Conservation (phyloP, 1,284 basidiomycete species). For the Rhodotorula sp. region DNA sequence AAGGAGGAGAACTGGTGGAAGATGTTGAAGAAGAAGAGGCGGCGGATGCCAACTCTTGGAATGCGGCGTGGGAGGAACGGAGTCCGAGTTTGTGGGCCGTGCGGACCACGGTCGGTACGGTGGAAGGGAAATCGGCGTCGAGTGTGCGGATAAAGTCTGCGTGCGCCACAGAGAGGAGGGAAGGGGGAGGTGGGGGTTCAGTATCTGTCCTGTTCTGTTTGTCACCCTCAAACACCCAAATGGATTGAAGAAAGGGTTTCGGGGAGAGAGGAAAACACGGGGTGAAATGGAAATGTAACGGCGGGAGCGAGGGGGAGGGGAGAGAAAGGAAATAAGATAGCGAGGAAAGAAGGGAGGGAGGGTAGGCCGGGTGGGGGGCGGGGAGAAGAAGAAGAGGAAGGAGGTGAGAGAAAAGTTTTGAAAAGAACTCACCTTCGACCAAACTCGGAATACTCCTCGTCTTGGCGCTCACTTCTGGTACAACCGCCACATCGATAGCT, state of each 20-base stretch:
- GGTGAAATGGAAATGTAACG: no score
- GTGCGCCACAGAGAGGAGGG: no score
- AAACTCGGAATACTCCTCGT: constrained; percentile 22
- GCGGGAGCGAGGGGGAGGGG: no score
- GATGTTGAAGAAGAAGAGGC: background rate
- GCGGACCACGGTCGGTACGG: constrained; percentile 39
- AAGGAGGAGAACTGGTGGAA: background rate
- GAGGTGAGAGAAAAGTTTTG: background rate
- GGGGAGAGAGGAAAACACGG: no score
- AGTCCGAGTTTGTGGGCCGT: constrained; percentile 41
- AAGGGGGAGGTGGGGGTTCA: no score
- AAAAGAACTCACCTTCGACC: constrained; percentile 16
- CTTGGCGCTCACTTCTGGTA: constrained; percentile 14
- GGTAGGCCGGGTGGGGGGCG: no score
- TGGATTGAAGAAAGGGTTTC: no score
- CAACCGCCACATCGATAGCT: constrained; percentile 2
- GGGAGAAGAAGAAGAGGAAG: background rate
- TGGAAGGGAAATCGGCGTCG: constrained; percentile 38
- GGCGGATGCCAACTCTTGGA: background rate
- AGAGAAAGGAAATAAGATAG: no score
- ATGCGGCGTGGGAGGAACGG: constrained; percentile 12
- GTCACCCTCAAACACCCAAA: no score
- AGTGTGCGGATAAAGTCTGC: constrained; percentile 37
- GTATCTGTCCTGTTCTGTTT: no score
- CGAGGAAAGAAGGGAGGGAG: no score